A percentile compares a stretch with the other conserved stretches of the same genome.
Conservation (phyloP, 2,329 filamentous ascomycete species). For the Aquanectria penicillioides region DNA sequence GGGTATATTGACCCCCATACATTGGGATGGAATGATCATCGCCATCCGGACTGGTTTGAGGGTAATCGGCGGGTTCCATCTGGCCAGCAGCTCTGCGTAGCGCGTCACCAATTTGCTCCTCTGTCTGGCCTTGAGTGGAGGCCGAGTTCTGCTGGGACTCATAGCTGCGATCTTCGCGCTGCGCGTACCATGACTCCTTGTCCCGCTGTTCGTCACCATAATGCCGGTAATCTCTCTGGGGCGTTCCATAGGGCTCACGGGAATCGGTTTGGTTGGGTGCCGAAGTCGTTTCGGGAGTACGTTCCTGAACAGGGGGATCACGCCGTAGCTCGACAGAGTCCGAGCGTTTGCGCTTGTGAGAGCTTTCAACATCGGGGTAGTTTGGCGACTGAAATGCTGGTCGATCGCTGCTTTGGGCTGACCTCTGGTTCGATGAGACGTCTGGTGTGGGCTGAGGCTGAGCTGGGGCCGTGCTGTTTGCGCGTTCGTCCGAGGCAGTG, state of each 20-base stretch:
- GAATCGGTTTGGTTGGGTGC: constrained; percentile 47
- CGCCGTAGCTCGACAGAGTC: constrained; percentile 64
- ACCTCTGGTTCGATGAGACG: constrained; percentile 49
- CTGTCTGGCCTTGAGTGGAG: constrained; percentile 57
- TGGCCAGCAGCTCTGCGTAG: constrained; percentile 57
- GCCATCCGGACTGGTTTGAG: constrained; percentile 63
- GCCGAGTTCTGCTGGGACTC: constrained; percentile 59
- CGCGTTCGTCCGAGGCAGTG: constrained; percentile 47
- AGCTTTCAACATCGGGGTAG: constrained; percentile 58
- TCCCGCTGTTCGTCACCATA: constrained; percentile 59
- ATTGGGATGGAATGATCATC: constrained; percentile 58
- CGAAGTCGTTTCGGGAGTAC: constrained; percentile 47
- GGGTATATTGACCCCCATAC: constrained; percentile 56
- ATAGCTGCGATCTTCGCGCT: constrained; percentile 59
- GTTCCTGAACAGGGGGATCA: constrained; percentile 47
- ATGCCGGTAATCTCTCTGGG: constrained; percentile 57
- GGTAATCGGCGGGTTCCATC: constrained; percentile 60
- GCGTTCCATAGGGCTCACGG: constrained; percentile 55
- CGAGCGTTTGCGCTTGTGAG: constrained; percentile 77
- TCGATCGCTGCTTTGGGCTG: constrained; percentile 53
- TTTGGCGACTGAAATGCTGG: constrained; percentile 51
- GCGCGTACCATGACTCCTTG: constrained; percentile 61
- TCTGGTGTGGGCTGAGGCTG: constrained; percentile 42
- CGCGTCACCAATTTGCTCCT: constrained; percentile 60
- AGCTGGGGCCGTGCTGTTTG: constrained; percentile 36